Conservation (phyloP, 2,329 filamentous ascomycete species). For the Aspergillus fumigatus region DNA sequence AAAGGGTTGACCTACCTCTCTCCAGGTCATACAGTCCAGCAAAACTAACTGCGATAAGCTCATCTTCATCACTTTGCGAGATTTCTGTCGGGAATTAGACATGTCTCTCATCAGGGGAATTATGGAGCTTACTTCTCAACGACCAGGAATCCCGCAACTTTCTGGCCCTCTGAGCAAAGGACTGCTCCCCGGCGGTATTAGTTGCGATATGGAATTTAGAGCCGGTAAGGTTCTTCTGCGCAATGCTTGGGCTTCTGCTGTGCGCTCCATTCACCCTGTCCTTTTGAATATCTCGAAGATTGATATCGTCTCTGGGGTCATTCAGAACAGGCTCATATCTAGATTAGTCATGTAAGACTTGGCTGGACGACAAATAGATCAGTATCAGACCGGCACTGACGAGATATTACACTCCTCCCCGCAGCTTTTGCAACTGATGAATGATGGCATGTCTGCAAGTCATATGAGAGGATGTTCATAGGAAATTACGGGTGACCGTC, state of each 20-base stretch:
- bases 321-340: slow-evolving; percentile 21
- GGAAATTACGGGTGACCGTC: background rate
- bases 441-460: slow-evolving; percentile 10
- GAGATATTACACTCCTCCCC: slow-evolving; percentile 19
- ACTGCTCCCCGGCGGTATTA: slow-evolving; percentile 12
- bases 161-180: slow-evolving; percentile 17
- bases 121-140: slow-evolving; percentile 18
- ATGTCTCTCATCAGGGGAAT: background rate
- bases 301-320: slow-evolving; percentile 17
- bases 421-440: slow-evolving; percentile 18
- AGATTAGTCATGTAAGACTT: background rate
- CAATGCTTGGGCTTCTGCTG: slow-evolving; percentile 18
- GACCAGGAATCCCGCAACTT: slow-evolving; percentile 26
- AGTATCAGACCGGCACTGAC: slow-evolving; percentile 7
- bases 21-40: slow-evolving; percentile 26
- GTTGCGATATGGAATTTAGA: slow-evolving; percentile 12
- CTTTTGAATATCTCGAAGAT: slow-evolving; percentile 14
- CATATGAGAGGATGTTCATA: slow-evolving; percentile 1
- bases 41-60: slow-evolving; percentile 27
- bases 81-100: slow-evolving; percentile 15
- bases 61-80: slow-evolving; percentile 26
- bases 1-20: slow-evolving; percentile 14
- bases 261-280: slow-evolving; percentile 10
- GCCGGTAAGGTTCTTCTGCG: slow-evolving; percentile 11
- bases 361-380: background rate